Conservation (phyloP, 2,329 filamentous ascomycete species). For the Triangularia verruculosa region DNA sequence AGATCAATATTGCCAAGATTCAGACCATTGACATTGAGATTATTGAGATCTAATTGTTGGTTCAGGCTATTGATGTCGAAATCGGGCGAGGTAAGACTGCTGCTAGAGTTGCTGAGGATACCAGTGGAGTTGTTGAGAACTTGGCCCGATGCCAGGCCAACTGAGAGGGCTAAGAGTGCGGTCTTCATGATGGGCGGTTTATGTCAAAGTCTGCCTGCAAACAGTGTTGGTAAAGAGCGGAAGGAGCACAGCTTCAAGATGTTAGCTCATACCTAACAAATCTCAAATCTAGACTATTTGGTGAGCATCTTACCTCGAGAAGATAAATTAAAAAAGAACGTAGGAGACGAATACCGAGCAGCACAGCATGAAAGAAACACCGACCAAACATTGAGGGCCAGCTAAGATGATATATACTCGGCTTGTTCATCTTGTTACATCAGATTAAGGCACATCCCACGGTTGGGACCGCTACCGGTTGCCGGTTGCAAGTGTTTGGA, state of each 20-base stretch:
- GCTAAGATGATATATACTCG: neutral
- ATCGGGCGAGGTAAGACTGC: neutral
- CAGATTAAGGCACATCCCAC: neutral
- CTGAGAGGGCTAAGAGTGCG: constrained; percentile 25
- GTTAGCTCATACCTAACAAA: neutral
- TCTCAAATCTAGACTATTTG: neutral
- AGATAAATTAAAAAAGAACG: neutral
- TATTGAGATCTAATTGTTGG: constrained; percentile 21
- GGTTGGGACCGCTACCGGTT: neutral
- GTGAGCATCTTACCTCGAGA: neutral
- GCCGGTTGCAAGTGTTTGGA: neutral
- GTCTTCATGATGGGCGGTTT: constrained; percentile 28
- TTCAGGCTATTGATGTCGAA: constrained; percentile 8
- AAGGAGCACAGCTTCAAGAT: constrained; percentile 4
- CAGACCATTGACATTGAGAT: constrained; percentile 28
- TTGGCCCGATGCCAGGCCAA: constrained; percentile 32
- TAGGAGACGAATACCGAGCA: neutral
- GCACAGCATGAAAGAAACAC: neutral
- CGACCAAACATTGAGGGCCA: neutral
- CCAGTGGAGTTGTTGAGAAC: constrained; percentile 7
- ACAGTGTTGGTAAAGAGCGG: neutral
- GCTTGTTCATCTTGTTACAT: neutral
- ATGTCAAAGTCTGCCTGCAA: constrained; percentile 5
- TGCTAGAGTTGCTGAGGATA: constrained; percentile 10
- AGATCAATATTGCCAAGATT: constrained; percentile 33